Evolutionary conservation across 1,284 basidiomycete species (phyloP).

Genomic region (Ustilago xerochloae): DNA sequence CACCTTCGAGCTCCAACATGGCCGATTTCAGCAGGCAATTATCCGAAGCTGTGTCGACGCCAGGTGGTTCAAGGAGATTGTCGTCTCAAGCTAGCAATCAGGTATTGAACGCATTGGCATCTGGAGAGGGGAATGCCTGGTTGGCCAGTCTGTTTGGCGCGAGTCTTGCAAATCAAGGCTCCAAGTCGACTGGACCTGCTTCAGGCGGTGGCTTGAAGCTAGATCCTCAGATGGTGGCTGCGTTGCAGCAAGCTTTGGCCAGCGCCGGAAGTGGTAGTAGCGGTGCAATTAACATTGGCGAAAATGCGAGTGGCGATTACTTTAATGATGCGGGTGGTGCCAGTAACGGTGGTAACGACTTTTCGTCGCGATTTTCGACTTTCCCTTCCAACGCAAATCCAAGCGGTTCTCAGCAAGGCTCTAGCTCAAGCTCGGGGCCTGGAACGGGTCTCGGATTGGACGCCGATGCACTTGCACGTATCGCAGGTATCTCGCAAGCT

Average conservation of each 20-base stretch:
- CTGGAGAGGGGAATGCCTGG: conserved; percentile 57
- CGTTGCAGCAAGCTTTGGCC: conserved; percentile 53
- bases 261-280: conserved; percentile 22
- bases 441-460: conserved; percentile 34
- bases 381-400: conserved; percentile 7
- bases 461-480: conserved; percentile 34
- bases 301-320: conserved; percentile 25
- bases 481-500: conserved; percentile 48
- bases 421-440: neutral
- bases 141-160: conserved; percentile 55
- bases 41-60: conserved; percentile 43
- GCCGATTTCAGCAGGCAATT: conserved; percentile 31
- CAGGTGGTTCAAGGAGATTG: conserved; percentile 46
- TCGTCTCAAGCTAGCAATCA: conserved; percentile 53
- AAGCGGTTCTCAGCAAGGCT: neutral
- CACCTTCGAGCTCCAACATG: conserved; percentile 17
- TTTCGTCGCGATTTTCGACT: conserved; percentile 34
- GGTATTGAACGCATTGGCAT: conserved; percentile 56
- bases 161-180: conserved; percentile 38
- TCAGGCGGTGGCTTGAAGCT: conserved; percentile 52
- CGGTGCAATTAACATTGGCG: conserved; percentile 1
- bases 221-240: conserved; percentile 57
- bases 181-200: conserved; percentile 32
- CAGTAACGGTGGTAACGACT: conserved; percentile 10
- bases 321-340: conserved; percentile 16